Evolutionary conservation across 305 asterid genomes (phyloP).

Genomic region (Fraxinus latifolia): DNA sequence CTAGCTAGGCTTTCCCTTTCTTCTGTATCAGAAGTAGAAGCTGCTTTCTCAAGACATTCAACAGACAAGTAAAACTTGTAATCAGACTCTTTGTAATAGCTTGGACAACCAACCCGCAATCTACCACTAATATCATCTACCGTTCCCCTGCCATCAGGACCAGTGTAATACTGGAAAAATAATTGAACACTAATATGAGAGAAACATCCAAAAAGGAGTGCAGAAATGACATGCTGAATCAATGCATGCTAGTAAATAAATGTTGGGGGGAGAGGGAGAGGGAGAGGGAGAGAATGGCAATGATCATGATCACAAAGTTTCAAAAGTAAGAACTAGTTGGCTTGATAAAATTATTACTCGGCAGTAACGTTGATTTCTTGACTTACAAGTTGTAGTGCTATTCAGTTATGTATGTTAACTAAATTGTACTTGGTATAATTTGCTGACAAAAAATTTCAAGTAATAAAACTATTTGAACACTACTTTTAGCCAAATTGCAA

Average conservation of each 20-base stretch:
- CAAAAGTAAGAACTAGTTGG: not conserved
- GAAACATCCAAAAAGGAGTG: constrained; percentile 4
- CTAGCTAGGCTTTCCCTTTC: constrained; percentile 82
- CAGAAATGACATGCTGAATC: constrained; percentile 17
- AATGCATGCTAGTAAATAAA: constrained; percentile 13
- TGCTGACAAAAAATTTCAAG: not conserved
- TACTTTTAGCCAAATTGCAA: not conserved
- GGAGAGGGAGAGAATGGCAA: not conserved
- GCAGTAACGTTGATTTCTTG: not conserved
- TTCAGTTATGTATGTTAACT: not conserved
- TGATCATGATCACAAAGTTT: not conserved
- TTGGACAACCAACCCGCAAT: constrained; percentile 89
- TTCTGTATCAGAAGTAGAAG: constrained; percentile 56
- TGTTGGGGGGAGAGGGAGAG: not conserved
- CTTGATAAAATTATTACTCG: not conserved
- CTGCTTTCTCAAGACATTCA: constrained; percentile 95
- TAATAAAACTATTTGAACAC: not conserved
- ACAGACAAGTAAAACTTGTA: constrained; percentile 91
- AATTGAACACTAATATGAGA: constrained; percentile 33
- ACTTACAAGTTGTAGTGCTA: not conserved
- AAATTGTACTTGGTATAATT: not conserved
- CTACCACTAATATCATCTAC: constrained; percentile 89
- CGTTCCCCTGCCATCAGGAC: constrained; percentile 98
- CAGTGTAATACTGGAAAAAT: constrained; percentile 82
- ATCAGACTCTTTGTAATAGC: constrained; percentile 89